Base-by-base conservation (phyloP, 805 yeast species). In the Pichia scutulata region DNA sequence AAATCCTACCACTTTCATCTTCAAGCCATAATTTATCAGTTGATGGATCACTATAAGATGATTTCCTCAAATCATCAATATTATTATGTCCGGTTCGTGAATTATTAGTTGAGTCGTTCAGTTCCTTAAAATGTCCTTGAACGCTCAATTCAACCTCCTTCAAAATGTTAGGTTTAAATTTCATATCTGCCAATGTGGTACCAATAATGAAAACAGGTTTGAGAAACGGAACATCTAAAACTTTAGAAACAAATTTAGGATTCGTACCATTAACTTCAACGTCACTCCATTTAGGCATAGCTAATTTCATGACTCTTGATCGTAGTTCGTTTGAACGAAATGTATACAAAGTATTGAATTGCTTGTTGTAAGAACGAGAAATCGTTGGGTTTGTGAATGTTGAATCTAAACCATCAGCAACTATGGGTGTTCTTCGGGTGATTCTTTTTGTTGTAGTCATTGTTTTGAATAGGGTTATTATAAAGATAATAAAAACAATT, bases 1-100 rank as follows among this genome's bases (percentile, higher is more conserved):
- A 64, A 7, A 95, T 83, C 46, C 99, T 73, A 3, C 99, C 99
- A 49, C 89, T 81, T 60, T 89, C 97, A 67, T 93, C 99, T 65
- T 93, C 98, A 36, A 93, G 64, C 83, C 82, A 80, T 25, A 86
- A 61, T 55, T 74, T 77, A 60, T 83, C 87, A 16, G 77, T 64
- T 28, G 69, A 74, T 0, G 80, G 76, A 56, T 80, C 84, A 9
- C 74, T 69, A 53, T 84, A 84, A 26, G 80, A 65, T 7, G 70
- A 59, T 47, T 65, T 50, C 62, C 73, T 61, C 49, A 64, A 51
- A 44, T 61, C 54, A 33, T 65, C 63, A 18, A 64, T 50, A 22
- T 58, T 53, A 45, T 53, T 52, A 33, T 23, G 25, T 19, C 40
- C 16, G 49, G 67, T 40, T 2, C 65, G 46, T 22, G 45, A 43